Conservation (phyloP, 2,329 filamentous ascomycete species). For the Alternaria sp. region DNA sequence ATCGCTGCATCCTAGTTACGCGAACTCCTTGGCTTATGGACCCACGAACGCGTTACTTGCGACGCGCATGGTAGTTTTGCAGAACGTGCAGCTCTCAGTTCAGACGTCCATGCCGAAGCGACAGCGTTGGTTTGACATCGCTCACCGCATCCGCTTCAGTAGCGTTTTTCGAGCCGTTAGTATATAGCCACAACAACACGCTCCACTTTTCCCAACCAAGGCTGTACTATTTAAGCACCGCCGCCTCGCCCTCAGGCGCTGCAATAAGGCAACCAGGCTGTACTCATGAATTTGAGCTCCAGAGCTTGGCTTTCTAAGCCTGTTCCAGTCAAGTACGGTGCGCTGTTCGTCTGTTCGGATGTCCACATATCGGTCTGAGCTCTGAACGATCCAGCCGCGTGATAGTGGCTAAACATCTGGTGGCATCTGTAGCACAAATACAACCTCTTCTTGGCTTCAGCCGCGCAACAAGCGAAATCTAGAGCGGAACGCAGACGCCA, state of each 20-base stretch:
- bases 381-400: neutral
- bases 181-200: neutral
- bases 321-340: neutral
- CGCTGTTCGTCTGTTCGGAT: neutral
- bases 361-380: neutral
- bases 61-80: neutral
- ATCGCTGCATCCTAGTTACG: neutral
- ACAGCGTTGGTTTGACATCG: neutral
- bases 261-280: neutral
- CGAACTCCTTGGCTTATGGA: neutral
- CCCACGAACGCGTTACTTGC: neutral
- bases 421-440: neutral
- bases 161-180: neutral
- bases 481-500: conserved; percentile 2
- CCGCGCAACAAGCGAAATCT: neutral
- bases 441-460: neutral
- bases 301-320: neutral
- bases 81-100: neutral
- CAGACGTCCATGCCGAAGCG: neutral
- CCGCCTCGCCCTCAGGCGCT: neutral
- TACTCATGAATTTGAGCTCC: neutral
- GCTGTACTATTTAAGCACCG: neutral
- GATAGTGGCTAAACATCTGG: neutral
- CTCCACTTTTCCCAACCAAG: neutral
- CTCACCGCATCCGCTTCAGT: neutral